Base-by-base conservation (phyloP, 1,139 yeast genomes). In the Zhuliangozyma parablackwelliae region DNA sequence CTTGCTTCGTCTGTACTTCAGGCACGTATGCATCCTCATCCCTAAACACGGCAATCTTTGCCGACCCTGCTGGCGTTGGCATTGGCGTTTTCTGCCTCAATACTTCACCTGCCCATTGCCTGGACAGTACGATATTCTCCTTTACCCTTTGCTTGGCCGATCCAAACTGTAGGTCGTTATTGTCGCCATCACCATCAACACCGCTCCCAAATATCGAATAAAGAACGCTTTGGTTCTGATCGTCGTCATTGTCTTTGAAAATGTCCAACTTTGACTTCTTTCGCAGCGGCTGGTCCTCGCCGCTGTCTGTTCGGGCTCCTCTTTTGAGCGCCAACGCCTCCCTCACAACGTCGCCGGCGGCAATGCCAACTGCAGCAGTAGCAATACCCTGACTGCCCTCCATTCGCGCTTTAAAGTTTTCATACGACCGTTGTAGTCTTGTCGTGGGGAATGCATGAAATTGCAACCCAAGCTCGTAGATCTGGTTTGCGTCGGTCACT, bases 81-180 rank as follows among this genome's bases (percentile, higher is more conserved):
- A 29, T 29, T 0, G 45, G 40, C 5, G 35, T 42, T 29, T 52
- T 58, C 49, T 76, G 82, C 21, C 58, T 60, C 26, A 82, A 44
- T 0, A 64, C 66, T 50, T 83, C 83, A 0, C 92, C 94, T 1
- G 64, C 64, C 88, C 94, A 82, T 0, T 83, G 75, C n/a, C 62
- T 65, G 0, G 90, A 70, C 3, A 65, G 63, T 28, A 78, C 39
- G 1, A 59, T 60, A 49, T 88, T 88, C 53, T 88, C 96, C 53
- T 86, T 85, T 35, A 68, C 68, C 38, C 86, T 59, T 7, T 65
- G 59, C 9, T 66, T 66, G 3, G 78, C 56, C 1, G 79, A 50
- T 6, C 81, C 88, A 10, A 44, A 29, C 28, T 32, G 26, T 11
- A 83, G 53, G 7, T 67, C 61, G 31, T 43, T 39, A 31, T 41